Evolutionary conservation across 768 basidiomycete species (phyloP), one percentile per base, ranked within the genome.

Genomic region (Lactifluus rugatus): DNA sequence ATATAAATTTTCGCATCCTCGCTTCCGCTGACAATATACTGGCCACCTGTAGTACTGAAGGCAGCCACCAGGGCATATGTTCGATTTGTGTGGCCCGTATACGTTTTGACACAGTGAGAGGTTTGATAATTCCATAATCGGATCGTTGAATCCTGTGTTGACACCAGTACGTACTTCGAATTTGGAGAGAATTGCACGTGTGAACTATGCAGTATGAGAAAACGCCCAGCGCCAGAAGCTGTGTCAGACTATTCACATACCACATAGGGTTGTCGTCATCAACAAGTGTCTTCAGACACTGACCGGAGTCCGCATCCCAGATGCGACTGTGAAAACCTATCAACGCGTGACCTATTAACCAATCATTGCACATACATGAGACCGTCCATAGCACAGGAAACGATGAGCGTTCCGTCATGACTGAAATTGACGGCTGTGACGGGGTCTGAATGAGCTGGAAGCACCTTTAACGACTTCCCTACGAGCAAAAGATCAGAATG

Each of bases 401-500:
- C 88, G 26, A 99, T 86, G 63, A 98, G 82, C 8, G 91, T 94
- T 6, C 96, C 96, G 63, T 98, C 95, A 63, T 86, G 82, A 70
- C 90, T 97, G 77, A 96, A 99, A 57, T 83, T 81, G 6, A 98
- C 93, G 11, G 90, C 86, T 44, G 93, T 95, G 32, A 98, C 92
- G 13, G 96, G 94, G 70, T 98, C 96, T 2, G 94, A 94, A 74
- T 98, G 96, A 2, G 96, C 96, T 34, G 94, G 93, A 9, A 98
- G 75, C 16, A 88, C 83, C 70, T 89, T 87, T 68, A 97, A 71
- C n/a, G 84, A 82, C 67, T 80, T 86, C 17, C 90, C 95, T 93
- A 48, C 11, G 16, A 21, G 58, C 5, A 19, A 10, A 31, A 5
- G 8, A 14, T 45, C 66, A 17, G 50, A 52, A 4, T 26, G 19